These are phyloP conservation scores for Camillea tinctor DNA, from an alignment of 2,329 filamentous ascomycete genomes.

Conservation along the genomic window DNA sequence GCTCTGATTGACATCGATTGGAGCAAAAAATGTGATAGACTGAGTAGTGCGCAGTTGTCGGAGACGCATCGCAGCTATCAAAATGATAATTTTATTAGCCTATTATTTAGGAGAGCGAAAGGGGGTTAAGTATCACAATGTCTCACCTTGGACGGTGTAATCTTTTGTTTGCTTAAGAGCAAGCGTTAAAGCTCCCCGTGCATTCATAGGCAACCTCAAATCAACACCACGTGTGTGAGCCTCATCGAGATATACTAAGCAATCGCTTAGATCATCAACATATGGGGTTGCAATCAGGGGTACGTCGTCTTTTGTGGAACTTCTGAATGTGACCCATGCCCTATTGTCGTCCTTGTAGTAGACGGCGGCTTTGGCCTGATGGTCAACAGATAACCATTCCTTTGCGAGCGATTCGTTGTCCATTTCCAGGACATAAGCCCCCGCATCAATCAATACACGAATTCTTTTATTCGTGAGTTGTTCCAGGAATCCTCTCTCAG, in stretches of 20 bases:
- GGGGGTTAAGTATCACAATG: too few species aligned
- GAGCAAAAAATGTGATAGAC: constrained; percentile 53
- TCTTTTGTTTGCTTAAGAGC: constrained; percentile 59
- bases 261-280: constrained; percentile 46
- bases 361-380: constrained; percentile 45
- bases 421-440: constrained; percentile 64
- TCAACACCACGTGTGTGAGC: constrained; percentile 62
- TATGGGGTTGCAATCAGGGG: constrained; percentile 54
- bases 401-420: constrained; percentile 49
- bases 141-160: constrained; percentile 52
- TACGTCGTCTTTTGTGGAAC: constrained; percentile 23
- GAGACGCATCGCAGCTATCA: constrained; percentile 62
- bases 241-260: constrained; percentile 56
- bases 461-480: constrained; percentile 28
- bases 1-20: constrained; percentile 60
- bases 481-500: constrained; percentile 45
- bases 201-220: constrained; percentile 49
- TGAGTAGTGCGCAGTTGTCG: constrained; percentile 57
- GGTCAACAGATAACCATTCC: constrained; percentile 49
- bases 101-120: too few species aligned
- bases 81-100: neutral
- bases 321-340: constrained; percentile 41
- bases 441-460: constrained; percentile 59
- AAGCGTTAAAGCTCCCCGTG: constrained; percentile 54
- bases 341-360: constrained; percentile 50